Percentiles rank a stretch among this genome's conserved stretches.
Conservation (phyloP, 73 alveolate genomes). For the Tetrahymena malaccensis region DNA sequence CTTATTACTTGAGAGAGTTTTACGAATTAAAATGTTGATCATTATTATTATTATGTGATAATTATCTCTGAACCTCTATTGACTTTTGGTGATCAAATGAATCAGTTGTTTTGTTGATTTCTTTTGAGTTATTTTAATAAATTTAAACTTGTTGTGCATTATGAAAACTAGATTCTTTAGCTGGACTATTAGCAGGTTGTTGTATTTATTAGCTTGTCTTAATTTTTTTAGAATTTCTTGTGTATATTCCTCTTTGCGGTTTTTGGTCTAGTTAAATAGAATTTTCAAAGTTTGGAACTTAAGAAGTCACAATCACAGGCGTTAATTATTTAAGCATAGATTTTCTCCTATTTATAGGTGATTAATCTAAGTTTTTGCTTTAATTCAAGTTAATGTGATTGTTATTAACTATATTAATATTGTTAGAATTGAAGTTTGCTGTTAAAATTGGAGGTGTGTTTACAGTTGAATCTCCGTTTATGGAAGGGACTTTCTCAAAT, state of each 20-base stretch:
- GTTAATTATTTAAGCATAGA: neutral
- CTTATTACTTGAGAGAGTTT: neutral
- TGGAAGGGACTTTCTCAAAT: neutral
- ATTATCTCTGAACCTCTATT: neutral
- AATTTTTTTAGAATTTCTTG: neutral
- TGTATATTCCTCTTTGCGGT: neutral
- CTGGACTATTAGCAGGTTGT: neutral
- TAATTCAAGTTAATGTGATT: neutral
- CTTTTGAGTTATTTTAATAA: neutral
- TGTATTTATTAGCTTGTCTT: neutral
- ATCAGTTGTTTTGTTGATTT: neutral
- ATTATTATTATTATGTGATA: neutral
- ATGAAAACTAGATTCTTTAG: neutral
- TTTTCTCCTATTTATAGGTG: neutral
- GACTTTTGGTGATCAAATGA: neutral
- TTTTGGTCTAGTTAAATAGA: neutral
- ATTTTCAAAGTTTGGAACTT: neutral
- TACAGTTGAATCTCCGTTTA: neutral
- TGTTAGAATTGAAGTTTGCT: neutral
- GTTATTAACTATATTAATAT: neutral
- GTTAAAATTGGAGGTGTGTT: neutral
- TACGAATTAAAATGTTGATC: neutral
- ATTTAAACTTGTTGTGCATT: neutral
- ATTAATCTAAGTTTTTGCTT: neutral
- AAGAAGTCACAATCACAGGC: neutral